A percentile compares a stretch with the other conserved stretches of the same genome.
These are phyloP conservation scores for Gorgonomyces haynaldii DNA, from an alignment of 192 early-diverging fungal species.

Conservation along the genomic window DNA sequence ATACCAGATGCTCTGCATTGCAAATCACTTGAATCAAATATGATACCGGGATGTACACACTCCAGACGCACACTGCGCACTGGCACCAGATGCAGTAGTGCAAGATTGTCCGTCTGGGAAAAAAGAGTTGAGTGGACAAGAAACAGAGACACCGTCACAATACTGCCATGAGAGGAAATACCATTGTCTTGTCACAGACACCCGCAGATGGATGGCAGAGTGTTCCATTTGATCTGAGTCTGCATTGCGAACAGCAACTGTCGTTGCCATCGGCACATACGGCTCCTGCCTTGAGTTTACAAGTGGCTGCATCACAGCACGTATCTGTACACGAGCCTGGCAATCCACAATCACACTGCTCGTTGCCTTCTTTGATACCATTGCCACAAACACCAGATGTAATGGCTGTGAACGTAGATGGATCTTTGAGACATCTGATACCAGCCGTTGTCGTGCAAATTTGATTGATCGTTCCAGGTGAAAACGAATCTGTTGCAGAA, in stretches of 20 bases:
- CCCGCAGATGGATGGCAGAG: slow-evolving; percentile 66
- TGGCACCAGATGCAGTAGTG: background rate
- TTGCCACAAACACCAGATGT: slow-evolving; percentile 79
- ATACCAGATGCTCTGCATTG: slow-evolving; percentile 20
- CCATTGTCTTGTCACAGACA: slow-evolving; percentile 68
- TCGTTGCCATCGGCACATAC: slow-evolving; percentile 76
- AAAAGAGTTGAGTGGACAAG: slow-evolving; percentile 61
- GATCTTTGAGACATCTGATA: slow-evolving; percentile 16
- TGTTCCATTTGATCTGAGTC: slow-evolving; percentile 22
- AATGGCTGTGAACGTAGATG: slow-evolving; percentile 18
- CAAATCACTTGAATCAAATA: slow-evolving; percentile 8
- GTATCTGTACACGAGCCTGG: slow-evolving; percentile 49
- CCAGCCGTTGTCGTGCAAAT: slow-evolving; percentile 21
- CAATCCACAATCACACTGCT: slow-evolving; percentile 85
- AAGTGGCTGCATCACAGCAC: slow-evolving; percentile 74
- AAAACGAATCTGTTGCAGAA: slow-evolving; percentile 25
- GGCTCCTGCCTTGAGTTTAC: slow-evolving; percentile 64
- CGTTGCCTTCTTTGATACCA: slow-evolving; percentile 70
- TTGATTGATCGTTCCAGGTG: slow-evolving; percentile 20
- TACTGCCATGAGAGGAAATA: slow-evolving; percentile 8
- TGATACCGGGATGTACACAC: slow-evolving; percentile 25
- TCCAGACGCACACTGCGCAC: slow-evolving; percentile 30
- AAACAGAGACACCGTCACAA: slow-evolving; percentile 59
- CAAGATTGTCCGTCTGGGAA: slow-evolving; percentile 59
- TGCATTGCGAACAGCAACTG: slow-evolving; percentile 59